Conservation (phyloP, 176 grass and related monocot genomes). For the Phoenix dactylifera region DNA sequence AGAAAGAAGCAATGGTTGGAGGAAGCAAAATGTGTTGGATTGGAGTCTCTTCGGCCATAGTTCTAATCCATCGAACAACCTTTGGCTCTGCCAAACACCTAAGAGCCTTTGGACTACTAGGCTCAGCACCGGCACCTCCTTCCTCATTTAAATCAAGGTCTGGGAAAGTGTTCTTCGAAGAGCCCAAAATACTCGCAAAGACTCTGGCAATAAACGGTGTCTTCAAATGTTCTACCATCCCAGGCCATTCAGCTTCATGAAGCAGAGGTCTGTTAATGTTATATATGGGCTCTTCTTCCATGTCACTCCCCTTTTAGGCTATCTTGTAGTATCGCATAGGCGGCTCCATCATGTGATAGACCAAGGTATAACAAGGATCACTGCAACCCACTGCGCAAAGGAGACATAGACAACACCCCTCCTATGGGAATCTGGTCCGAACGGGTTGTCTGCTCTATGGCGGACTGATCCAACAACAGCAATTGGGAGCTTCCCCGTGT, state of each 20-base stretch:
- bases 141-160: conserved; percentile 64
- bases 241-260: conserved; percentile 94
- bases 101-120: conserved; percentile 72
- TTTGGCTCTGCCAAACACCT: conserved; percentile 73
- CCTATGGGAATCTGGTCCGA: conserved; percentile 50
- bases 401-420: conserved; percentile 82
- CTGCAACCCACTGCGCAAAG: conserved; percentile 79
- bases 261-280: conserved; percentile 69
- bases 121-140: conserved; percentile 26
- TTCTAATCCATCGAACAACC: conserved; percentile 70
- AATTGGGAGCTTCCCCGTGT: conserved; percentile 87
- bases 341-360: conserved; percentile 99
- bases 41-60: conserved; percentile 87
- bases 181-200: conserved; percentile 78
- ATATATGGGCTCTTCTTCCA: conserved; percentile 27
- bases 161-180: conserved; percentile 63
- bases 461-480: conserved; percentile 84
- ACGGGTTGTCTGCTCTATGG: conserved; percentile 67
- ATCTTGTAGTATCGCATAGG: conserved; percentile 87
- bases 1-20: conserved; percentile 81
- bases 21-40: conserved; percentile 83
- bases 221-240: conserved; percentile 74
- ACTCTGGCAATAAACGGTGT: conserved; percentile 81
- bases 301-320: conserved; percentile 47
- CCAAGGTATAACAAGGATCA: conserved; percentile 92